These are phyloP conservation scores for Obelidium mucronatum DNA, from an alignment of 192 early-diverging fungal species.

Conservation along the genomic window DNA sequence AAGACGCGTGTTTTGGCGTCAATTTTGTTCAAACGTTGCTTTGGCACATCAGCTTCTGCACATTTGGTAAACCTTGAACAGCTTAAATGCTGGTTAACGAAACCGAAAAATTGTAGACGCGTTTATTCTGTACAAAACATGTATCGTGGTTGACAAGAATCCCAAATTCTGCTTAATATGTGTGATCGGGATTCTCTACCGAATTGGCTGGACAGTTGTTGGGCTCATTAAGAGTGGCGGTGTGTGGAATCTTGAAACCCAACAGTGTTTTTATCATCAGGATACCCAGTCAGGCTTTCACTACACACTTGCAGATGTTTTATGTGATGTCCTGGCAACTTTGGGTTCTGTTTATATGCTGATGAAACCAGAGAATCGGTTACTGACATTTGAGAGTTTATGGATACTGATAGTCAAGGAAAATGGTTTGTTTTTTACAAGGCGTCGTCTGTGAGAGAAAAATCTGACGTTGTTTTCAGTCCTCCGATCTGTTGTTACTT, in stretches of 20 bases:
- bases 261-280: background rate
- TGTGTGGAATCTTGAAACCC: background rate
- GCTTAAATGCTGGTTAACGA: no score
- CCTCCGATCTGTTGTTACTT: background rate
- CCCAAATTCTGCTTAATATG: background rate
- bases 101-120: background rate
- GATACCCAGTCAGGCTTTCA: background rate
- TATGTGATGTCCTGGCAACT: conserved; percentile 5
- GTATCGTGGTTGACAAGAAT: background rate
- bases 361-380: background rate
- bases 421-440: background rate
- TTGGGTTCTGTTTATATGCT: background rate
- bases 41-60: background rate
- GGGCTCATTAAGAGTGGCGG: background rate
- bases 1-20: background rate
- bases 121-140: conserved; percentile 5
- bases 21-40: conserved; percentile 3
- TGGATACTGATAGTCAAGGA: background rate
- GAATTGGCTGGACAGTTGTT: background rate
- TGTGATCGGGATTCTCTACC: background rate
- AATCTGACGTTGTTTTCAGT: background rate
- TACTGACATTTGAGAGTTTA: background rate
- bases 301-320: conserved; percentile 2
- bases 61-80: background rate
- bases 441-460: background rate